phyloP scores from a whole-genome alignment of 2,329 filamentous ascomycete genomes.

The Trichoderma citrinoviride region DNA sequence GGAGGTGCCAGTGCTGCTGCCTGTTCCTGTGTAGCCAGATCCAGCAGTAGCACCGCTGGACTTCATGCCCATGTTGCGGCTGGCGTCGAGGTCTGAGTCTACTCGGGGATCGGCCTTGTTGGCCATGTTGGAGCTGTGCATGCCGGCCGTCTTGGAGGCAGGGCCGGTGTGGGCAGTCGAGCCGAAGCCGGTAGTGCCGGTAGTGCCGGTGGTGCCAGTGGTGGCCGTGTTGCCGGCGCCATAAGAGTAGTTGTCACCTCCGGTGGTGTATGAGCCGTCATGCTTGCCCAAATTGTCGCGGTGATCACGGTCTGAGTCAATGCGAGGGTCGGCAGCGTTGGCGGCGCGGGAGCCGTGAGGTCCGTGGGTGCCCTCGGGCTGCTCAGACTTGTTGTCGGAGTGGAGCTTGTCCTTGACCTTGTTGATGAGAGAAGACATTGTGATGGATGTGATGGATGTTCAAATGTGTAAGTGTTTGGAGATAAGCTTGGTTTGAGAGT shows the following conservation, averaged over 20 bases:
- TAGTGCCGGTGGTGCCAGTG: slow-evolving; percentile 30
- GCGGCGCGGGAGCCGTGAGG: slow-evolving; percentile 43
- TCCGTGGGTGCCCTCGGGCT: slow-evolving; percentile 31
- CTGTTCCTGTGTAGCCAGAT: slow-evolving; percentile 4
- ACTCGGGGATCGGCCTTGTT: slow-evolving; percentile 55
- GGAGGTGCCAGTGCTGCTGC: not conserved
- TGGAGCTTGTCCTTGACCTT: slow-evolving; percentile 58
- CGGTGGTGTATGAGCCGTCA: slow-evolving; percentile 35
- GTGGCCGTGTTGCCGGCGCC: slow-evolving; percentile 16
- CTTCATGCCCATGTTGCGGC: slow-evolving; percentile 30
- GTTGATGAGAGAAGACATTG: slow-evolving; percentile 57
- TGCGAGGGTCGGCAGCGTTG: slow-evolving; percentile 51
- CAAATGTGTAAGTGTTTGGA: not conserved
- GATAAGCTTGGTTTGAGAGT: not conserved
- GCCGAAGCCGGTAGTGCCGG: slow-evolving; percentile 15
- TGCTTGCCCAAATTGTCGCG: slow-evolving; percentile 24
- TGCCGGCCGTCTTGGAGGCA: slow-evolving; percentile 36
- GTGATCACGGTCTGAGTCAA: slow-evolving; percentile 40
- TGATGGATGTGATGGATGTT: not conserved
- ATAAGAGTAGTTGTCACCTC: slow-evolving; percentile 42
- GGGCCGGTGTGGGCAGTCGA: slow-evolving; percentile 24
- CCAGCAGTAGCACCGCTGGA: slow-evolving; percentile 21
- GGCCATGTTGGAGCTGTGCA: slow-evolving; percentile 43
- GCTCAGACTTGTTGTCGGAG: slow-evolving; percentile 37
- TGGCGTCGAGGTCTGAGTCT: slow-evolving; percentile 51